Percentiles rank a stretch among this genome's conserved stretches.
These are phyloP conservation scores for Limtongozyma cylindracea DNA, from an alignment of 805 yeast genomes.

Conservation along the genomic window DNA sequence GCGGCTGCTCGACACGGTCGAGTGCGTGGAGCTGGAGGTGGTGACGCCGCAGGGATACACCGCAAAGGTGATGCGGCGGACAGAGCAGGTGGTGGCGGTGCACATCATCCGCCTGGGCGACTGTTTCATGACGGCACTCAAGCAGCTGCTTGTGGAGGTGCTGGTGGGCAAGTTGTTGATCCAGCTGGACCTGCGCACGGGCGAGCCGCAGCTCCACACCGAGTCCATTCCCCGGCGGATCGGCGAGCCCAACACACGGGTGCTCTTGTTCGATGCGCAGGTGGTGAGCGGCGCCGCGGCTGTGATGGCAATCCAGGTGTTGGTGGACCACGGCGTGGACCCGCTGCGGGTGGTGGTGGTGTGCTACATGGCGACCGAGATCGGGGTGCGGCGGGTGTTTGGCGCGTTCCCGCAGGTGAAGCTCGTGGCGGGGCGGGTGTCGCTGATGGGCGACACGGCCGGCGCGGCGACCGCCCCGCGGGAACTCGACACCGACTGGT, in stretches of 20 bases:
- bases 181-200: slow-evolving; percentile 71
- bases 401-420: slow-evolving; percentile 51
- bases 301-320: slow-evolving; percentile 78
- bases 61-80: too few species aligned
- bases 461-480: too few species aligned
- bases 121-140: slow-evolving; percentile 61
- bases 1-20: slow-evolving; percentile 29
- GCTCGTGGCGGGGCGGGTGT: slow-evolving; percentile 43
- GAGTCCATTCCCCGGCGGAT: slow-evolving; percentile 33
- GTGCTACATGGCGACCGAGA: slow-evolving; percentile 50
- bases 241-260: slow-evolving; percentile 9
- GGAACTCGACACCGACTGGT: slow-evolving; percentile 23
- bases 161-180: slow-evolving; percentile 65
- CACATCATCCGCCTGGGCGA: slow-evolving; percentile 81
- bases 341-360: slow-evolving; percentile 41
- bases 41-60: slow-evolving; percentile 19
- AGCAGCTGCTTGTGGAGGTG: slow-evolving; percentile 54
- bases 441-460: slow-evolving; percentile 9
- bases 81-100: slow-evolving; percentile 42
- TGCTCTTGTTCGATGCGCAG: slow-evolving; percentile 68
- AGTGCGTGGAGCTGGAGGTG: slow-evolving; percentile 4
- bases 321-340: slow-evolving; percentile 54
- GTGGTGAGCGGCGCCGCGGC: slow-evolving; percentile 82
- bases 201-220: slow-evolving; percentile 86
- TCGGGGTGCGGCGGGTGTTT: slow-evolving; percentile 47